Conservation (phyloP, 2,329 filamentous ascomycete species). For the Diplodia mutila region DNA sequence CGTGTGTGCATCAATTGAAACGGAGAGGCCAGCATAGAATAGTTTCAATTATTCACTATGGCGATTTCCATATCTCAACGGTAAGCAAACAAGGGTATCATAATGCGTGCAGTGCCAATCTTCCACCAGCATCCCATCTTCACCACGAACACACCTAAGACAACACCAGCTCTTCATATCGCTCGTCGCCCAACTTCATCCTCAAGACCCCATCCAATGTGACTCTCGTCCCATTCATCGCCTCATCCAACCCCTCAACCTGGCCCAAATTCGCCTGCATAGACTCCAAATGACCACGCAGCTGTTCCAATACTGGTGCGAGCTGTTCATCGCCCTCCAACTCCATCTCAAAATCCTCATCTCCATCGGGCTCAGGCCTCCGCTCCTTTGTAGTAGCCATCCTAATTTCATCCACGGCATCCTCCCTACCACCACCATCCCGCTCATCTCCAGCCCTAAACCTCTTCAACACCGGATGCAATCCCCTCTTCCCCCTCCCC, state of each 20-base stretch:
- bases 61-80: neutral
- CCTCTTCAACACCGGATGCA: conserved; percentile 21
- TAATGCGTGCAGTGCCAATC: neutral
- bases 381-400: neutral
- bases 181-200: conserved; percentile 36
- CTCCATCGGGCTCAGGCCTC: neutral
- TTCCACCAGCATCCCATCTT: too few relatives aligned
- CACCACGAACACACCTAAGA: neutral
- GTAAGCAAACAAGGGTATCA: conserved; percentile 15
- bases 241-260: conserved; percentile 41
- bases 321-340: conserved; percentile 35
- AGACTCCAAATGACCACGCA: conserved; percentile 43
- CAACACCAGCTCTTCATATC: conserved; percentile 36
- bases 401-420: conserved; percentile 36
- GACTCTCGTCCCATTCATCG: conserved; percentile 36
- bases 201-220: conserved; percentile 43
- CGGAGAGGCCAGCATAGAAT: neutral
- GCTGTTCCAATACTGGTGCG: conserved; percentile 40
- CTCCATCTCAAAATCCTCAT: conserved; percentile 18
- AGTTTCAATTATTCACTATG: neutral
- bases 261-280: conserved; percentile 45
- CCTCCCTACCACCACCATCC: conserved; percentile 24
- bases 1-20: neutral
- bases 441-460: neutral
- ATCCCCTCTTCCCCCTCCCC: conserved; percentile 43